Base-by-base conservation (phyloP, 148 eudicot species). In the Spergularia marina region DNA sequence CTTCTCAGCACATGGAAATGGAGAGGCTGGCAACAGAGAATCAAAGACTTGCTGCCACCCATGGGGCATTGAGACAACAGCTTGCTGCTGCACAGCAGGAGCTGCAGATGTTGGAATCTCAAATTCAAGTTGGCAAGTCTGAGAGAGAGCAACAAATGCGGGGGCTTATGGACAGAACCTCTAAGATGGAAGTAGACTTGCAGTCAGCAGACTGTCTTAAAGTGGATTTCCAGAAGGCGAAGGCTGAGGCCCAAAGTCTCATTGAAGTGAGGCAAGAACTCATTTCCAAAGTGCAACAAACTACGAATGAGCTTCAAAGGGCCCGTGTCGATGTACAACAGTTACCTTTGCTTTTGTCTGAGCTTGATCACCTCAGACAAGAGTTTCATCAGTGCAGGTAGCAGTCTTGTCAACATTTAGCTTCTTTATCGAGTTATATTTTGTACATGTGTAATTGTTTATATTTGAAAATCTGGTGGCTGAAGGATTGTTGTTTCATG, bases 351-450 rank as follows among this genome's bases (percentile, higher is more conserved):
- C 66, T 95, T 64, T 72, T 95, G 87, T 78, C 92, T 54, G 94
- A 95, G 77, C 92, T 90, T 34, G 91, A 92, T 75, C 78, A 82
- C 75, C 89, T 92, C 56, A 89, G 91, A 66, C 96, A 89, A 79
- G 99, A 95, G 84, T 90, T 86, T 83, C 97, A 92, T 60, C 92
- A 90, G 76, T 92, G 91, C 94, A 89, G 94, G 99, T 95, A 83
- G 23, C 40, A 78, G 53, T 57, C 13, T 66, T 69, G 53, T 69
- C 23, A 51, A 57, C 66, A 7, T 7, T 55, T 15, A 53, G 55
- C 16, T 52, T 36, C 2, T 71, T 71, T 36, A 5, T 63, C 18
- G 8, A 4, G n/a, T 70, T 44, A 34, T 30, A 30, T 30, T 30
- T 30, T 30, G 36, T 30, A 30, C 36, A 30, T 30, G 36, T 30